Conservation (phyloP, 345 rosid genomes). For the Boechera retrofracta region DNA sequence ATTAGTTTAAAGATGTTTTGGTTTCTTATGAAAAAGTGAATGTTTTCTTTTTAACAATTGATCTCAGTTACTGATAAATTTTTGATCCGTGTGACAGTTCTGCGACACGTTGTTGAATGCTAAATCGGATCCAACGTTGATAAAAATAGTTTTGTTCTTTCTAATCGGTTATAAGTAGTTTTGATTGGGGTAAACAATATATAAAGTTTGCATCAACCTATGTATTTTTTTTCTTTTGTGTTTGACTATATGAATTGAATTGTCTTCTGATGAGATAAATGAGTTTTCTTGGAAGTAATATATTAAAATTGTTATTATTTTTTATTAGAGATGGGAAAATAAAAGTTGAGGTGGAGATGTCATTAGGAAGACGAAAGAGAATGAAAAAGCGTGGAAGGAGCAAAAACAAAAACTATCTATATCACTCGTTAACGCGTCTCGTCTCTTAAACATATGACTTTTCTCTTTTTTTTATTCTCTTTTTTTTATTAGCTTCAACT, state of each 20-base stretch:
- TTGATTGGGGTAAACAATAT: background rate
- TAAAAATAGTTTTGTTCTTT: background rate
- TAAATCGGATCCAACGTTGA: slow-evolving; percentile 11
- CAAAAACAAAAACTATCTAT: slow-evolving; percentile 20
- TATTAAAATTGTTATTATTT: background rate
- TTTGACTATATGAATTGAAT: slow-evolving; percentile 9
- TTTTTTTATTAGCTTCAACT: background rate
- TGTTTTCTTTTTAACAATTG: slow-evolving; percentile 7
- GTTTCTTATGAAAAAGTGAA: slow-evolving; percentile 8
- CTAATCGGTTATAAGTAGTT: background rate
- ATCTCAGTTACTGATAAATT: background rate
- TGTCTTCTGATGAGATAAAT: slow-evolving; percentile 3
- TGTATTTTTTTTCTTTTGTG: background rate
- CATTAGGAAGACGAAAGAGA: slow-evolving; percentile 32
- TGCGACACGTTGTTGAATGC: background rate
- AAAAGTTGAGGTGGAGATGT: slow-evolving; percentile 43
- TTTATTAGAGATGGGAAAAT: background rate
- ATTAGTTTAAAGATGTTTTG: background rate
- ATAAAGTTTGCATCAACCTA: background rate
- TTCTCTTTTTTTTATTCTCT: background rate
- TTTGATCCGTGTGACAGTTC: background rate
- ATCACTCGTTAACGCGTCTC: slow-evolving; percentile 41
- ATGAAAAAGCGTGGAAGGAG: slow-evolving; percentile 45
- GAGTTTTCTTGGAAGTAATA: slow-evolving; percentile 31
- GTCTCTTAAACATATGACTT: slow-evolving; percentile 3